These are phyloP conservation scores for Neoscytalidium dimidiatum DNA, from an alignment of 2,329 filamentous ascomycete species.

Conservation along the genomic window DNA sequence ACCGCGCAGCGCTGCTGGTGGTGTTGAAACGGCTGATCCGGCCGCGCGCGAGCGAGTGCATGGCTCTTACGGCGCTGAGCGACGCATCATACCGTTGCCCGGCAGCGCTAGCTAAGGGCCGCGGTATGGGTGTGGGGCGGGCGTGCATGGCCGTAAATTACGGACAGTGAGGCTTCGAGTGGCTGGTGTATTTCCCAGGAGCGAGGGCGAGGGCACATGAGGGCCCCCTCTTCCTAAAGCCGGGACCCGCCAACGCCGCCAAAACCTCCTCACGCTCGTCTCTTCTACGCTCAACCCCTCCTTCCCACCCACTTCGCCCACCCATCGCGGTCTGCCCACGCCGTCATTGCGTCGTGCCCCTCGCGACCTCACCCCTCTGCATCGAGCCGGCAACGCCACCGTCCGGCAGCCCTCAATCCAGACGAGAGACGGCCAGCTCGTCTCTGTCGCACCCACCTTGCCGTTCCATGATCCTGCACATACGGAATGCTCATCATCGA, in stretches of 20 bases:
- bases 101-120: slow-evolving; percentile 11
- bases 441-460: slow-evolving; percentile 19
- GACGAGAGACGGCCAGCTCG: slow-evolving; percentile 19
- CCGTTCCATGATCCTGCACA: slow-evolving; percentile 20
- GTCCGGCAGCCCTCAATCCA: slow-evolving; percentile 6
- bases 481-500: slow-evolving; percentile 20
- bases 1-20: background rate
- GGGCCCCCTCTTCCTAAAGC: slow-evolving; percentile 9
- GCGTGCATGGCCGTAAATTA: slow-evolving; percentile 11
- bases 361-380: background rate
- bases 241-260: slow-evolving; percentile 11
- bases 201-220: slow-evolving; percentile 5
- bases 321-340: background rate
- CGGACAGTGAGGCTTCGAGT: slow-evolving; percentile 15
- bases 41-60: background rate
- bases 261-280: slow-evolving; percentile 16
- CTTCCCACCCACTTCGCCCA: background rate
- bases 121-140: slow-evolving; percentile 14
- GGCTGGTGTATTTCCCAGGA: slow-evolving; percentile 16
- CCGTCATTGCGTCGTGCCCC: slow-evolving; percentile 17
- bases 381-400: slow-evolving; percentile 6
- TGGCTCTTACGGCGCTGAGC: slow-evolving; percentile 9
- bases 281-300: slow-evolving; percentile 12
- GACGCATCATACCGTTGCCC: slow-evolving; percentile 15
- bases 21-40: slow-evolving; percentile 14